Base-by-base conservation (phyloP, 148 eudicot genomes). In the Gaultheria prostrata region DNA sequence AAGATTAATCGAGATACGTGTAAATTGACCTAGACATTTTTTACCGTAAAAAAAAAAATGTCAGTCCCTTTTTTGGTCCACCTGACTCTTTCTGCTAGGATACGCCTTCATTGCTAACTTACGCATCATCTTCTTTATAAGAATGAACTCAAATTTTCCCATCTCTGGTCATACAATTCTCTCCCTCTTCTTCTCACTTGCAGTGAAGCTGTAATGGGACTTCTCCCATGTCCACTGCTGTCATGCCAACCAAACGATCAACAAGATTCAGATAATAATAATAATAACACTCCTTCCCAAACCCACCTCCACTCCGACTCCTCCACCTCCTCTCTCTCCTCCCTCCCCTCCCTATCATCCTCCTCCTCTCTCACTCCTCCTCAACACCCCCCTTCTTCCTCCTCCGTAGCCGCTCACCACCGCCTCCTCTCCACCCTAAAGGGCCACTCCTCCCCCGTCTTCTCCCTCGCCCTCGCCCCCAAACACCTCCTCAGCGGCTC, bases 401-500 rank as follows among this genome's bases (percentile, higher is more conserved):
- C 35, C 73, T 12, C 87, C 26, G 71, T 86, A 78, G 30, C 75
- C 82, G 28, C 84, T 67, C 77, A 79, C 79, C 80, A 87, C 87
- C 89, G 85, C 75, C 89, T 90, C 86, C 26, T 89, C 71, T 77
- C 92, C 87, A 91, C 92, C 82, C 90, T 93, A 45, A 89, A 85
- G 65, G 89, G 90, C 77, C 94, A 92, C 86, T 83, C 91, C 57
- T 87, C 97, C 71, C 82, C 86, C 73, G 82, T 91, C 28, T 92
- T 89, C 86, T 88, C 91, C 84, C 91, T 92, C 28, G 26, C 80
- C 46, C 89, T 93, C 80, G 80, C 88, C 49, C 90, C 87, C 6
- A 88, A 91, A 80, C 80, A 90, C 83, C 90, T 93, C 86, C 85
- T 87, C 48, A 86, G 90, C 78, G 93, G 94, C 81, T 91, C 94